phyloP scores from a whole-genome alignment of 2,329 filamentous ascomycete genomes.

The Penicillium sp. region DNA sequence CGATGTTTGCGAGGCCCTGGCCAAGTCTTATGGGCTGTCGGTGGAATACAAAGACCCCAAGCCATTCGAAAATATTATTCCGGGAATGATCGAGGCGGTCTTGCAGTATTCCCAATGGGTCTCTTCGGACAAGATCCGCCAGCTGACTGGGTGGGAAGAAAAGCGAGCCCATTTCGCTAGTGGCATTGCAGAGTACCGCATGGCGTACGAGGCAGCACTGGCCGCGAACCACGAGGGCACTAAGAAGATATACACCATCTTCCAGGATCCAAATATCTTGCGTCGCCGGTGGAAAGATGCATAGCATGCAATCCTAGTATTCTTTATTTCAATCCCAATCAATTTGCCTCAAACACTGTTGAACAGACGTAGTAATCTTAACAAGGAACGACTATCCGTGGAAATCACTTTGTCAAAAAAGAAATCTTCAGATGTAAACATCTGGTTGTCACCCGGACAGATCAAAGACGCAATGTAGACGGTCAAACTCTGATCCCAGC shows the following conservation, averaged over 20 bases:
- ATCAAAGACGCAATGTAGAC: conserved; percentile 7
- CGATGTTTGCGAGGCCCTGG: conserved; percentile 4
- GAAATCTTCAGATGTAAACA: neutral
- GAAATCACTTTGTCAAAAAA: neutral
- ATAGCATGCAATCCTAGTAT: no score
- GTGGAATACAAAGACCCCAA: conserved; percentile 4
- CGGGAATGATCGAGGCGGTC: neutral
- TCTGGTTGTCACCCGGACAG: neutral
- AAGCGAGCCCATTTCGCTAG: conserved; percentile 3
- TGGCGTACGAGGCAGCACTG: conserved; percentile 10
- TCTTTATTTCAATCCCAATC: neutral
- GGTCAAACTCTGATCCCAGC: conserved; percentile 6
- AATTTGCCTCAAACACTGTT: neutral
- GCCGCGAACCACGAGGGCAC: conserved; percentile 6
- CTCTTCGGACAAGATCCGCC: conserved; percentile 9
- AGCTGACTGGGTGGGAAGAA: conserved; percentile 10
- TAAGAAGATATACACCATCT: conserved; percentile 3
- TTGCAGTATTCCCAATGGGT: conserved; percentile 12
- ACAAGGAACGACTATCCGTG: neutral
- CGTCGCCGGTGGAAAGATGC: neutral
- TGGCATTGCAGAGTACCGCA: conserved; percentile 8
- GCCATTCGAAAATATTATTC: neutral
- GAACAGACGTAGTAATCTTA: neutral
- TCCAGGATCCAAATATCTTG: neutral
- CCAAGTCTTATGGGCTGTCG: conserved; percentile 5